phyloP scores from a whole-genome alignment of 768 basidiomycete genomes.

The Phanerodontia chrysosporium region DNA sequence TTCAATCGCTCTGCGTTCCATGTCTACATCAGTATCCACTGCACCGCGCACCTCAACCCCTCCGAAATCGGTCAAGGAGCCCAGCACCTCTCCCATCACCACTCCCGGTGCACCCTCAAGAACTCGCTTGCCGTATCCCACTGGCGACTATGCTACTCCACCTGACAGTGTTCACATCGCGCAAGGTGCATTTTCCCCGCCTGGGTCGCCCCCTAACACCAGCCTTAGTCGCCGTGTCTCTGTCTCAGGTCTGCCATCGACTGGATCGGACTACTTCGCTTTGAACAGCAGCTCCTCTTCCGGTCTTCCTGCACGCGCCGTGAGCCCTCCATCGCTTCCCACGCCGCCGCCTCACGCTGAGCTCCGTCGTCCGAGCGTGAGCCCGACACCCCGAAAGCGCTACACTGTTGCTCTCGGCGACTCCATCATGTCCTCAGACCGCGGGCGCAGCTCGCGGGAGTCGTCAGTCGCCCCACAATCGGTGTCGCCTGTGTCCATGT shows the following conservation, averaged over 20 bases:
- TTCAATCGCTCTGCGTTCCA: constrained; percentile 37
- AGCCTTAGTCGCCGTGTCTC: constrained; percentile 36
- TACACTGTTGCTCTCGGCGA: constrained; percentile 84
- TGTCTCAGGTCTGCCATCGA: constrained; percentile 41
- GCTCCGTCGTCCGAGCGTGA: constrained; percentile 50
- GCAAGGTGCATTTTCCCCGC: constrained; percentile 45
- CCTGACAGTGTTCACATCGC: constrained; percentile 35
- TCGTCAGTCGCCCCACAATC: constrained; percentile 44
- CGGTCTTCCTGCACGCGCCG: constrained; percentile 20
- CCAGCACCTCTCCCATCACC: constrained; percentile 58
- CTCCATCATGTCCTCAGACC: constrained; percentile 43
- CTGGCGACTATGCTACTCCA: constrained; percentile 77
- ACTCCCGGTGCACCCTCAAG: constrained; percentile 42
- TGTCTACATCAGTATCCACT: constrained; percentile 26
- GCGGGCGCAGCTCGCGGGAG: constrained; percentile 27
- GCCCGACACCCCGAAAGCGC: constrained; percentile 67
- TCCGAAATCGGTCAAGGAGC: constrained; percentile 44
- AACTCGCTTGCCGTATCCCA: constrained; percentile 75
- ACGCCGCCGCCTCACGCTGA: constrained; percentile 35
- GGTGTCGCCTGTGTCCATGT: constrained; percentile 27
- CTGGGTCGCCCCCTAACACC: constrained; percentile 43
- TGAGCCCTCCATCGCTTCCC: constrained; percentile 31
- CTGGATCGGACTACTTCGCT: constrained; percentile 13
- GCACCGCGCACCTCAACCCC: constrained; percentile 25
- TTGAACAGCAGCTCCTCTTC: constrained; percentile 15